Base-by-base conservation (phyloP, 1,139 yeast genomes). In the Yamadazyma atlantica region DNA sequence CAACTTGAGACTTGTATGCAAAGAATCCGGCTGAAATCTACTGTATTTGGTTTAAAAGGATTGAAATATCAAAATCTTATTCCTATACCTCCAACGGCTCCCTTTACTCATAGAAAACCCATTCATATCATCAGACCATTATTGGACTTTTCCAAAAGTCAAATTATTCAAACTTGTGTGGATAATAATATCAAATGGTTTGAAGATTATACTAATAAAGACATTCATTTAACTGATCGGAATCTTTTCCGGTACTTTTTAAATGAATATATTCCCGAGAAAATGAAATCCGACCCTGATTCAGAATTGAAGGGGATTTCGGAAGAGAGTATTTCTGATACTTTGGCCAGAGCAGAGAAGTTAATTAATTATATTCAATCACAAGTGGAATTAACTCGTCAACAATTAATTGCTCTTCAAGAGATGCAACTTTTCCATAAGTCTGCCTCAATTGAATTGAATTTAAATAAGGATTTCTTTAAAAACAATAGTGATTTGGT, bases 1-100 rank as follows among this genome's bases (percentile, higher is more conserved):
- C 89, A 83, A 51, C 42, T 82, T 10, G 95, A 86, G 51, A 84
- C 94, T 0, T 79, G 76, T 47, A 48, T 82, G 16, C 69, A 80
- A 54, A 57, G 95, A 29, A 59, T 83, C 30, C 56, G 66, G 17
- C 61, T 65, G 19, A 75, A 79, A 29, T 78, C 86, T 13, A 70
- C 85, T 0, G 46, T 81, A 7, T 75, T 72, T 53, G 95, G 94
- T 0, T 62, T 84, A 11, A 64, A 55, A 2, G 77, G 80, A 0
- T 63, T 76, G 46, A 52, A 52, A 29, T 36, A 42, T 2, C 24
- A 29, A 2, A 39, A 69, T 0, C 38, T 42, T 4, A 45, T 66
- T 18, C 78, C 78, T 0, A 26, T 60, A 3, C 42, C 41, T 4
- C 42, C 51, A 17, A 28, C 43, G 38, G 35, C 34, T 24, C 53